These are phyloP conservation scores for Fusarium vanettenii DNA, from an alignment of 2,329 filamentous ascomycete genomes.

Conservation along the genomic window DNA sequence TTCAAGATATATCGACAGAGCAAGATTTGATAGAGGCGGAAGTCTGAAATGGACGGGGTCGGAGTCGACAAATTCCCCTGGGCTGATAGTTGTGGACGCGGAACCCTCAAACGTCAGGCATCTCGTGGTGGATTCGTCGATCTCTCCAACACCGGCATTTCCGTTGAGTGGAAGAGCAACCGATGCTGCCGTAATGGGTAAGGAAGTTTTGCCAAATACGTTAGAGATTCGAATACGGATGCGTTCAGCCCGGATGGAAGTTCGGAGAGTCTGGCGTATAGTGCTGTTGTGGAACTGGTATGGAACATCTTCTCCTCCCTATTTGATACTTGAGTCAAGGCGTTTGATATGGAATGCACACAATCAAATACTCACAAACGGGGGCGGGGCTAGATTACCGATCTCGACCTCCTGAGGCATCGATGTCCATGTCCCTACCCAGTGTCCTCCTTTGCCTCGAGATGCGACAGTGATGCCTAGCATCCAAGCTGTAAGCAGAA, in stretches of 20 bases:
- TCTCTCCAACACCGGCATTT: slow-evolving; percentile 17
- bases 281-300: slow-evolving; percentile 26
- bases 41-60: slow-evolving; percentile 25
- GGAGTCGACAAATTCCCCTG: slow-evolving; percentile 17
- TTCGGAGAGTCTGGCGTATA: slow-evolving; percentile 24
- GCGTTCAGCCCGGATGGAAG: slow-evolving; percentile 13
- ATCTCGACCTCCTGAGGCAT: slow-evolving; percentile 33
- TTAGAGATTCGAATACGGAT: slow-evolving; percentile 30
- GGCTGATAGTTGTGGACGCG: slow-evolving; percentile 4
- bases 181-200: slow-evolving; percentile 21
- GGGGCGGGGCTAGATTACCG: slow-evolving; percentile 22
- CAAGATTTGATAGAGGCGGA: slow-evolving; percentile 18
- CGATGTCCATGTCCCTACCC: slow-evolving; percentile 29
- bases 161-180: slow-evolving; percentile 12
- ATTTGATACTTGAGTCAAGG: not conserved
- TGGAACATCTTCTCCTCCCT: slow-evolving; percentile 18
- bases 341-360: not conserved
- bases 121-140: slow-evolving; percentile 8
- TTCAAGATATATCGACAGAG: slow-evolving; percentile 24
- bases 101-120: slow-evolving; percentile 18
- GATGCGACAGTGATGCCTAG: not conserved
- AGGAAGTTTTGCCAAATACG: slow-evolving; percentile 21
- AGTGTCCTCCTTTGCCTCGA: slow-evolving; percentile 5
- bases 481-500: slow-evolving; percentile 13
- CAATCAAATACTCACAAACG: slow-evolving; percentile 18